Evolutionary conservation across 2,329 filamentous ascomycete genomes (phyloP).

Genomic region (Alternaria postmessia): DNA sequence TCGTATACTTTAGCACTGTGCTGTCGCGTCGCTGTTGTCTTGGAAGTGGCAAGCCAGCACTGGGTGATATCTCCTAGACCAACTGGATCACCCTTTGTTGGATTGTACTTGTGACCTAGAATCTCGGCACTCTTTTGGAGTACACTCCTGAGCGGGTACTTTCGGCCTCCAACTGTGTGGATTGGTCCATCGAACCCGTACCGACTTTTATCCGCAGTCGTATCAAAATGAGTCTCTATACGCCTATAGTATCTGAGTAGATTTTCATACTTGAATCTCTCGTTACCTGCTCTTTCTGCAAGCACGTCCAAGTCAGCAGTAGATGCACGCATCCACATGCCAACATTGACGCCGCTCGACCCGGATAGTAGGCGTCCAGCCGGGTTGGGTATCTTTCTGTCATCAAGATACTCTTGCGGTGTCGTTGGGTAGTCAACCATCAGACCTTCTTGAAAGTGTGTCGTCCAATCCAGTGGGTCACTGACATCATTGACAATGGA

Average conservation of each 20-base stretch:
- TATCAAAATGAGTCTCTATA: constrained; percentile 24
- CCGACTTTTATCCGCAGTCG: constrained; percentile 10
- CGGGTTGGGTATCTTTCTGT: constrained; percentile 18
- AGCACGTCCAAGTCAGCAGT: constrained; percentile 23
- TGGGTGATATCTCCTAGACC: constrained; percentile 23
- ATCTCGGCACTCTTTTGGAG: constrained; percentile 15
- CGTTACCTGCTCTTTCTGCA: constrained; percentile 22
- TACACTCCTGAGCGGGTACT: constrained; percentile 23
- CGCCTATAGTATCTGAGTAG: constrained; percentile 25
- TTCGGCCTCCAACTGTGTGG: constrained; percentile 21
- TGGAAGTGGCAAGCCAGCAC: constrained; percentile 23
- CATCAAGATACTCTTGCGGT: constrained; percentile 23
- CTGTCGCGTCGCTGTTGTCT: constrained; percentile 20
- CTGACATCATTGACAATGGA: constrained; percentile 19
- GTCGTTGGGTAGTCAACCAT: constrained; percentile 25
- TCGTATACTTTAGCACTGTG: constrained; percentile 31
- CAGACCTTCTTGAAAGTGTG: constrained; percentile 16
- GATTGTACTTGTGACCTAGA: constrained; percentile 23
- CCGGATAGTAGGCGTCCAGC: constrained; percentile 28
- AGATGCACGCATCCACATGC: constrained; percentile 26
- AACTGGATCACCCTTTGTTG: constrained; percentile 20
- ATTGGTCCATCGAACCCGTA: constrained; percentile 31
- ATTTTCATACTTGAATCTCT: constrained; percentile 22
- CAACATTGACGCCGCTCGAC: constrained; percentile 24
- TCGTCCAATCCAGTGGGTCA: constrained; percentile 7